Percentiles rank a stretch among this genome's conserved stretches.
Conservation (phyloP, 2,329 filamentous ascomycete species). For the Trichoderma guizhouense region DNA sequence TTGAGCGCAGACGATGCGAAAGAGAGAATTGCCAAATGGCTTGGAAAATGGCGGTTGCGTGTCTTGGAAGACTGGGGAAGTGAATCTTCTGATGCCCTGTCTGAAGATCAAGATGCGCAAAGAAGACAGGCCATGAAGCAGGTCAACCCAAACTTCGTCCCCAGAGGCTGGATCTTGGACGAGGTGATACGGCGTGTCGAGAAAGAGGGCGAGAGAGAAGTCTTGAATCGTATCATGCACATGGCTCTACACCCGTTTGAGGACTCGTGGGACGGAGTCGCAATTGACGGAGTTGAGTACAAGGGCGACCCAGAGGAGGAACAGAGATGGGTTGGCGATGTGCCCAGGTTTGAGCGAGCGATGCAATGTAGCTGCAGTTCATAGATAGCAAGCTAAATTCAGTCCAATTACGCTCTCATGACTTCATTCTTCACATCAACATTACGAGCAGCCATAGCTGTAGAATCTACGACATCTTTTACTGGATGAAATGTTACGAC, state of each 20-base stretch:
- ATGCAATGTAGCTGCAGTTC: constrained; percentile 97
- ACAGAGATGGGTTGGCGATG: constrained; percentile 78
- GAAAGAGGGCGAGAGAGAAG: constrained; percentile 74
- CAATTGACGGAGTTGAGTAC: constrained; percentile 48
- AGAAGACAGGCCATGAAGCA: constrained; percentile 72
- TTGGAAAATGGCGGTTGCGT: constrained; percentile 71
- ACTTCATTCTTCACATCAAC: background rate
- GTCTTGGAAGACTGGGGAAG: constrained; percentile 73
- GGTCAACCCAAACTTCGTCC: constrained; percentile 91
- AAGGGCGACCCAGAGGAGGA: constrained; percentile 68
- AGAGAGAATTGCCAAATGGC: constrained; percentile 70
- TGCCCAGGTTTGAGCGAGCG: constrained; percentile 71
- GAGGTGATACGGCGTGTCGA: constrained; percentile 89
- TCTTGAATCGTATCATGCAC: constrained; percentile 74
- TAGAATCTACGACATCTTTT: background rate
- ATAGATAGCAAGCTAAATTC: constrained; percentile 36
- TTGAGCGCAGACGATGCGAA: constrained; percentile 62
- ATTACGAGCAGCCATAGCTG: background rate
- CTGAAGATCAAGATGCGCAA: constrained; percentile 52
- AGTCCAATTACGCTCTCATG: background rate
- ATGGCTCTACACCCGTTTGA: constrained; percentile 83
- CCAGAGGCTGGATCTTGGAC: constrained; percentile 87
- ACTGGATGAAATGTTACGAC: constrained; percentile 56
- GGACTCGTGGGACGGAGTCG: constrained; percentile 64
- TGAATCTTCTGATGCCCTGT: constrained; percentile 29